These are phyloP conservation scores for Vitis vinifera DNA, from an alignment of 164 flowering plant genomes.

Conservation along the genomic window DNA sequence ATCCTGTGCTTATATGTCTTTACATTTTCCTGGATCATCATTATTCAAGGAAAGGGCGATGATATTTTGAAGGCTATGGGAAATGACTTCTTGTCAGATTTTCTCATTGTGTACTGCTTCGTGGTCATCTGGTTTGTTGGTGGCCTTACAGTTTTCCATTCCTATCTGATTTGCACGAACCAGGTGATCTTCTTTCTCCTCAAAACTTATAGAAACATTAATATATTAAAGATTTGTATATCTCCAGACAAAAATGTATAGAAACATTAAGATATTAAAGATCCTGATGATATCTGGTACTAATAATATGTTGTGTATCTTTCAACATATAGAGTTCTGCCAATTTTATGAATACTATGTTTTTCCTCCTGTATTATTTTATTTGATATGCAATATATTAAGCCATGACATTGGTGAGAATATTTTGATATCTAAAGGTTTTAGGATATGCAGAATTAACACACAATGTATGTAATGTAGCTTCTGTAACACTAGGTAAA, in stretches of 20 bases:
- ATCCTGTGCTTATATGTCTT: slow-evolving; percentile 73
- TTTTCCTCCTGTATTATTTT: no score
- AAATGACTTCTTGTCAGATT: slow-evolving; percentile 50
- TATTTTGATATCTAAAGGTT: no score
- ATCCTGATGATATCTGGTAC: neutral
- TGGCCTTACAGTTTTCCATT: slow-evolving; percentile 85
- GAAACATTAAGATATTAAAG: no score
- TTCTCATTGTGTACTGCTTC: slow-evolving; percentile 84
- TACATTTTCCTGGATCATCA: slow-evolving; percentile 56
- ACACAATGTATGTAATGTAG: no score
- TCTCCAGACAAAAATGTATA: neutral
- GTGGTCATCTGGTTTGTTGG: slow-evolving; percentile 95
- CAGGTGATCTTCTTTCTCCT: slow-evolving; percentile 38
- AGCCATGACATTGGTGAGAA: no score
- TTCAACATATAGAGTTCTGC: neutral
- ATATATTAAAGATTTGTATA: no score
- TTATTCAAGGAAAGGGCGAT: slow-evolving; percentile 20
- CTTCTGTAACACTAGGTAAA: no score
- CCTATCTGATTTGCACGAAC: slow-evolving; percentile 80
- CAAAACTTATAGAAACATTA: neutral
- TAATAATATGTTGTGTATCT: neutral
- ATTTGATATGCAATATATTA: no score
- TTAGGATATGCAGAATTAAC: no score
- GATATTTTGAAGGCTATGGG: slow-evolving; percentile 44
- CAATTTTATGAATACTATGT: no score